Percentiles rank a stretch among this genome's conserved stretches.
These are phyloP conservation scores for Paxillus involutus DNA, from an alignment of 768 basidiomycete species.

Conservation along the genomic window DNA sequence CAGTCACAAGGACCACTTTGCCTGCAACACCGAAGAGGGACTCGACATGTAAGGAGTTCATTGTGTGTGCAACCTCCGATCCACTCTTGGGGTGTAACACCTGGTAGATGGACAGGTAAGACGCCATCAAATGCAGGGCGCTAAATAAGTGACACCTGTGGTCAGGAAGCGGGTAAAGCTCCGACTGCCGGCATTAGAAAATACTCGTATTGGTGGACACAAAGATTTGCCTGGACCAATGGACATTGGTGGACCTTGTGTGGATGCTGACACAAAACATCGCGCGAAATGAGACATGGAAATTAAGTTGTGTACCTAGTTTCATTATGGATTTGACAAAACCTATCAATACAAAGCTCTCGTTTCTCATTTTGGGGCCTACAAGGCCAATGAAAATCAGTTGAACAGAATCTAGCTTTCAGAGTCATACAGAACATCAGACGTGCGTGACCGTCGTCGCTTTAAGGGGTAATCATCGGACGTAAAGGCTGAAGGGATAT, in stretches of 20 bases:
- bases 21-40: slow-evolving; percentile 51
- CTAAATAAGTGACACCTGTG: slow-evolving; percentile 2
- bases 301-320: slow-evolving; percentile 26
- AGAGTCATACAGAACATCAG: slow-evolving; percentile 30
- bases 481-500: slow-evolving; percentile 30
- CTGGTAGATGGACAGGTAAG: no score
- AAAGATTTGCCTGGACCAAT: background rate
- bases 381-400: slow-evolving; percentile 8
- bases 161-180: slow-evolving; percentile 12
- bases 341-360: slow-evolving; percentile 18
- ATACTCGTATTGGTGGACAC: no score
- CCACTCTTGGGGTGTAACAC: background rate
- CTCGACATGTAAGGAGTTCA: slow-evolving; percentile 36
- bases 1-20: slow-evolving; percentile 61
- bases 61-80: slow-evolving; percentile 14
- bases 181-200: slow-evolving; percentile 8
- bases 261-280: slow-evolving; percentile 6
- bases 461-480: slow-evolving; percentile 36
- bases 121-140: background rate
- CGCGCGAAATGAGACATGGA: slow-evolving; percentile 10
- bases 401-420: slow-evolving; percentile 21
- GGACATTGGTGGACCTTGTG: background rate
- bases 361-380: slow-evolving; percentile 10
- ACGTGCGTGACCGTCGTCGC: slow-evolving; percentile 45
- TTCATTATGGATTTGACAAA: slow-evolving; percentile 13